Evolutionary conservation across 2,329 filamentous ascomycete species (phyloP).

Genomic region (Gyromitra esculenta): DNA sequence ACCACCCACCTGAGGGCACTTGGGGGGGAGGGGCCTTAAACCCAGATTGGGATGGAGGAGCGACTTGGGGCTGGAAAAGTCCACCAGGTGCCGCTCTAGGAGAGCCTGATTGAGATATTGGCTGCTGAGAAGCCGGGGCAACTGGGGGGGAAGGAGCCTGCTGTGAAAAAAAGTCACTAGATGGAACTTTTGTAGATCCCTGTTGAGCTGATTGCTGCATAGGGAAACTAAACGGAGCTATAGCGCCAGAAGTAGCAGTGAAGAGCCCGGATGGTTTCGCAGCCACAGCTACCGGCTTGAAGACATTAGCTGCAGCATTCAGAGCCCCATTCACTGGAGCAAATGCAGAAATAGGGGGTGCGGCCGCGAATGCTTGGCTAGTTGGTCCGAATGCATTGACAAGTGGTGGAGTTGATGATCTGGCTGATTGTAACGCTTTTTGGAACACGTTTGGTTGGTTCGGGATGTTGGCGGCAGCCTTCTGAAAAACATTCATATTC

Average conservation of each 20-base stretch:
- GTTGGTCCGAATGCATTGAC: slow-evolving; percentile 24
- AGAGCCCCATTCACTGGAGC: neutral
- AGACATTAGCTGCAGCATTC: slow-evolving; percentile 18
- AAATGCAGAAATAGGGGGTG: slow-evolving; percentile 23
- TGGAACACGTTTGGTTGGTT: slow-evolving; percentile 28
- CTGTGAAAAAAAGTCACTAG: neutral
- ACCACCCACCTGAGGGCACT: neutral
- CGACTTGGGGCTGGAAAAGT: slow-evolving; percentile 4
- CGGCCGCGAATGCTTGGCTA: neutral
- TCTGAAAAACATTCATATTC: slow-evolving; percentile 33
- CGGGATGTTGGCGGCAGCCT: slow-evolving; percentile 17
- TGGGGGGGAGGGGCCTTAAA: neutral
- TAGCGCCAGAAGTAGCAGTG: neutral
- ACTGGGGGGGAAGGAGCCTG: neutral
- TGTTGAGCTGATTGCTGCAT: neutral
- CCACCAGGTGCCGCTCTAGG: neutral
- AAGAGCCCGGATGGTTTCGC: slow-evolving; percentile 22
- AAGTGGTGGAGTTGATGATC: slow-evolving; percentile 16
- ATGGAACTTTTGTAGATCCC: neutral
- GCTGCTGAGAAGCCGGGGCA: neutral
- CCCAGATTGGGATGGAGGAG: neutral
- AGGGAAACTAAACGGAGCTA: neutral
- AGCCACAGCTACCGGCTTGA: neutral
- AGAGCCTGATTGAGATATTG: neutral
- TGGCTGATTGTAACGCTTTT: slow-evolving; percentile 16